Conservation (phyloP, 2,329 filamentous ascomycete genomes). For the Kalaharituber pfeilii region DNA sequence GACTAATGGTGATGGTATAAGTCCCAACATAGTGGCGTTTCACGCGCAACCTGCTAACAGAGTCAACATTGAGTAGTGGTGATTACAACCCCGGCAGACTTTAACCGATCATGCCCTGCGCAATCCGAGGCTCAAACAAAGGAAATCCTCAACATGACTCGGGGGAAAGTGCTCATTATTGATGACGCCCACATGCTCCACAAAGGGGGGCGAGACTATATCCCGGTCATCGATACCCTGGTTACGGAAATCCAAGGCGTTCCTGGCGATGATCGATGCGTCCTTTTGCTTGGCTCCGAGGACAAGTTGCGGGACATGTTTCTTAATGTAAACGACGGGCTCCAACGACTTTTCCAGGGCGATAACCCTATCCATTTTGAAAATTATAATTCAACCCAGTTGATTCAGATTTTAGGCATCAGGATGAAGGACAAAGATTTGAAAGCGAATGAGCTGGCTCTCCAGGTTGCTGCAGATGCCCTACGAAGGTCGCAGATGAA, state of each 20-base stretch:
- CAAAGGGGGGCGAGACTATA: slow-evolving; percentile 1
- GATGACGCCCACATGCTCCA: slow-evolving; percentile 61
- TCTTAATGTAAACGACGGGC: slow-evolving; percentile 51
- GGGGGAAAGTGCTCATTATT: slow-evolving; percentile 61
- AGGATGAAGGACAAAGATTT: slow-evolving; percentile 45
- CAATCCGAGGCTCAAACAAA: slow-evolving; percentile 56
- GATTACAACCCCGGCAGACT: slow-evolving; percentile 55
- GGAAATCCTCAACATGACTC: slow-evolving; percentile 45
- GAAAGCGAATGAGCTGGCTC: slow-evolving; percentile 35
- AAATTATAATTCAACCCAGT: slow-evolving; percentile 44
- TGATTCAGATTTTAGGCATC: slow-evolving; percentile 41
- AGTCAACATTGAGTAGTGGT: slow-evolving; percentile 42
- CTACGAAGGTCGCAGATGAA: slow-evolving; percentile 44
- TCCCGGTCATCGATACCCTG: slow-evolving; percentile 53
- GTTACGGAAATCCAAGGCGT: slow-evolving; percentile 55
- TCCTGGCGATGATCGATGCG: slow-evolving; percentile 53
- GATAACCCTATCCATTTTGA: slow-evolving; percentile 48
- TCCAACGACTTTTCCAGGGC: slow-evolving; percentile 47
- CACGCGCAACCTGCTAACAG: not conserved
- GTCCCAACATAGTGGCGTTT: not conserved
- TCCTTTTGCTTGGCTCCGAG: slow-evolving; percentile 53
- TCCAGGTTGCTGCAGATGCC: slow-evolving; percentile 39
- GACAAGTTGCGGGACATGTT: slow-evolving; percentile 56
- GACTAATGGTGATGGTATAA: slow-evolving; percentile 46
- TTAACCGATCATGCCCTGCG: slow-evolving; percentile 46